Evolutionary conservation across 306 rosid species (phyloP), one percentile per base, ranked within the genome.

Genomic region (Alnus rubra): DNA sequence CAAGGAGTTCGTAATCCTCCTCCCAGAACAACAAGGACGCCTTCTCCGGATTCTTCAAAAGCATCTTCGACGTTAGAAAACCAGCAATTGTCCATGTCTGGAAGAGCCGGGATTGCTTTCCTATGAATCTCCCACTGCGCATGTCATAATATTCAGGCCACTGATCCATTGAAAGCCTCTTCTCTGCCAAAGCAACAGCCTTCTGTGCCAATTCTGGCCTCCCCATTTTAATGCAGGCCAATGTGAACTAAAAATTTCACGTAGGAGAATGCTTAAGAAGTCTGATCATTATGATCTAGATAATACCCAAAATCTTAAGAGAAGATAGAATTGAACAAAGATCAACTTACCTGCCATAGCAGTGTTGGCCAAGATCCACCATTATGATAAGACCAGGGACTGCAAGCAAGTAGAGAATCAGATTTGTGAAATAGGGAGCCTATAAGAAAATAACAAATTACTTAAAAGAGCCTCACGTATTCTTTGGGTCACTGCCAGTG

Each of bases 321-420:
- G 55, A 55, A 33, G n/a, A 37, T 5, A 11, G 18, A 33, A 1
- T 39, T 28, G 68, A 68, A 73, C 64, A 64, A 65, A 5, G 14
- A 56, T 51, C 82, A 63, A 79, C 84, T 83, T 74, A 94, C 98
- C 93, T 89, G 98, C 97, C 98, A 90, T 14, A 94, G 85, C 68
- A 94, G 96, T 15, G 97, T 90, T 28, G 98, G 98, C 97, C 98
- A 94, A 42, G 98, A 92, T 53, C 98, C 97, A 7, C 96, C 98
- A 63, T 94, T 94, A 74, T 94, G 98, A 84, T 92, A 94, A 75
- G 98, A 94, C 98, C 98, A 94, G 12, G 96, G 92, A 79, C 97
- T 94, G 89, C 88, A 84, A 82, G 76, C 70, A 79, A 74, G 72
- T 71, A 71, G 44, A 70, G 58, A 76, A 69, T 83, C 65, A 64